A percentile compares a stretch with the other conserved stretches of the same genome.
phyloP scores from a whole-genome alignment of 2,329 filamentous ascomycete species.

The Aspergillus latus region DNA sequence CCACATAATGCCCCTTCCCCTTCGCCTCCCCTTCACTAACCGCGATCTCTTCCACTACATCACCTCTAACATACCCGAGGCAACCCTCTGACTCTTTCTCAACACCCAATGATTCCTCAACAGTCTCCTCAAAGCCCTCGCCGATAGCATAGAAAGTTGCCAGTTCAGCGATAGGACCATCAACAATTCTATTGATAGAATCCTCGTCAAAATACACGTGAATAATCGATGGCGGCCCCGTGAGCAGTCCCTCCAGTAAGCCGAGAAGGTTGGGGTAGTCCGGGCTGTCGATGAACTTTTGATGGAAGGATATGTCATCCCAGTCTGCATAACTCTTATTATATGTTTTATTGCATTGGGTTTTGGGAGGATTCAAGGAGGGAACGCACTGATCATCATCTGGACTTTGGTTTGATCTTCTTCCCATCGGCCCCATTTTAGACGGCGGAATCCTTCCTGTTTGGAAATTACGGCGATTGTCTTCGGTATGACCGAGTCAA shows the following conservation, averaged over 20 bases:
- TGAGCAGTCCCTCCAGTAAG: not conserved
- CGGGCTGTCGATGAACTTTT: not conserved
- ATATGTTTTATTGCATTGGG: not conserved
- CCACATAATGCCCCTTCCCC: constrained; percentile 5
- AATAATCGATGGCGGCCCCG: not conserved
- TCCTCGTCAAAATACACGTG: not conserved
- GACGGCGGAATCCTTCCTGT: not conserved
- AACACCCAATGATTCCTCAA: not conserved
- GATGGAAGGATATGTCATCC: not conserved
- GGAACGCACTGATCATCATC: constrained; percentile 2
- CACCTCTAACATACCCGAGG: not conserved
- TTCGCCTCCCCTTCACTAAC: not conserved
- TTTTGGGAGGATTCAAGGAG: not conserved
- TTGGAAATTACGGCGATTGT: not conserved
- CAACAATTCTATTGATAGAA: not conserved
- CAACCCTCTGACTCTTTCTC: not conserved
- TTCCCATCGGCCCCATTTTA: constrained; percentile 10
- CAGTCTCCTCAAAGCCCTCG: not conserved
- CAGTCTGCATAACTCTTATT: not conserved
- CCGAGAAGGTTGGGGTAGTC: not conserved
- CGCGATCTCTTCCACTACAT: constrained; percentile 4
- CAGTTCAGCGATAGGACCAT: not conserved
- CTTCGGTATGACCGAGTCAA: not conserved
- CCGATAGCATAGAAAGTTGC: not conserved
- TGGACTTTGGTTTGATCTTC: constrained; percentile 5